These are phyloP conservation scores for Russula foetens DNA, from an alignment of 768 basidiomycete species.

Conservation along the genomic window DNA sequence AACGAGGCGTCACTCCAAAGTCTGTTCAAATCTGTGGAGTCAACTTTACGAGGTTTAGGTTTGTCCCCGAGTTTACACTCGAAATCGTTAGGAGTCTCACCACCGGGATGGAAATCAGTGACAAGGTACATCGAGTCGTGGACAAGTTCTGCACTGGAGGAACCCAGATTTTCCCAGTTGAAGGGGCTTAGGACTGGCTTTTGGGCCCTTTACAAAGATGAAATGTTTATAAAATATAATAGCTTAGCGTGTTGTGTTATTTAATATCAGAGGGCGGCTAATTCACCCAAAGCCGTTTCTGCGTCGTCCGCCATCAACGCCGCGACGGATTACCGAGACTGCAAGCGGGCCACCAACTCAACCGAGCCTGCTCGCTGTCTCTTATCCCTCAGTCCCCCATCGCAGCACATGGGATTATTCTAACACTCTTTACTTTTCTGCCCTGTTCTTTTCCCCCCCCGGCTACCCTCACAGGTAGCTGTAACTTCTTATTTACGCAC, in stretches of 20 bases:
- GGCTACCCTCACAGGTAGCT: slow-evolving; percentile 12
- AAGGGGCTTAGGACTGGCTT: not conserved
- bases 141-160: not conserved
- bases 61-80: not conserved
- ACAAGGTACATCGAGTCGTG: not conserved
- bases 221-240: not conserved
- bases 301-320: slow-evolving; percentile 19
- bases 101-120: not conserved
- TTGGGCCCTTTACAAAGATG: not conserved
- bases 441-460: not conserved
- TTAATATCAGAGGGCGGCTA: no score
- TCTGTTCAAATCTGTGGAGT: not conserved
- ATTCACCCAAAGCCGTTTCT: slow-evolving; percentile 1
- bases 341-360: slow-evolving; percentile 18
- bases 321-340: slow-evolving; percentile 18
- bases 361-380: slow-evolving; percentile 17
- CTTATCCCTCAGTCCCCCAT: not conserved
- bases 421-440: not conserved
- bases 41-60: slow-evolving; percentile 1
- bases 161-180: not conserved
- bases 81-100: not conserved
- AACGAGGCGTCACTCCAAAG: not conserved
- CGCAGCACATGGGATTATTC: slow-evolving; percentile 19
- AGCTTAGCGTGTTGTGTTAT: not conserved
- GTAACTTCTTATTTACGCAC: slow-evolving; percentile 6